Evolutionary conservation across 345 rosid genomes (phyloP).

Genomic region (Streptanthus diversifolius): DNA sequence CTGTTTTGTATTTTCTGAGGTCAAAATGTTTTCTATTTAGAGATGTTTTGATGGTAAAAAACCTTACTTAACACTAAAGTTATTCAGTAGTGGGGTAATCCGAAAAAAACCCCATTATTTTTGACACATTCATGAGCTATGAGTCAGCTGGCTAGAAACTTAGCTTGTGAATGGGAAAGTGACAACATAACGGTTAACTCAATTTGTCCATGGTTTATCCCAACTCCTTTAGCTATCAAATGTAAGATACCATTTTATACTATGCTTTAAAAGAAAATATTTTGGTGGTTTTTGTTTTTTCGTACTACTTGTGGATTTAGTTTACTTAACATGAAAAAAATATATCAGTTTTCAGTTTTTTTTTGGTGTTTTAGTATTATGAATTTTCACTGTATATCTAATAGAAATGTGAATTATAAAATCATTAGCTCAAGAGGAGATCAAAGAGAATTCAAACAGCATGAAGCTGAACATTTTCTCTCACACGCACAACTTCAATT

Average conservation of each 20-base stretch:
- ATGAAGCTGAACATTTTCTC: background rate
- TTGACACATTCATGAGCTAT: too few relatives aligned
- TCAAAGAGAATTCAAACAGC: background rate
- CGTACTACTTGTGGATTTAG: background rate
- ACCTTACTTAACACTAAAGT: too few relatives aligned
- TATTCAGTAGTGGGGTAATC: too few relatives aligned
- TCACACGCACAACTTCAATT: background rate
- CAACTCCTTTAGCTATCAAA: constrained; percentile 27
- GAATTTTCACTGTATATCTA: background rate
- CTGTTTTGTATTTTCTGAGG: too few relatives aligned
- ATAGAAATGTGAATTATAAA: background rate
- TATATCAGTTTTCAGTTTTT: background rate
- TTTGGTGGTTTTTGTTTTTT: background rate
- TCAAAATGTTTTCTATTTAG: too few relatives aligned
- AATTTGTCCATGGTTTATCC: background rate
- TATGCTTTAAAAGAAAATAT: background rate
- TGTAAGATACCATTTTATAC: background rate
- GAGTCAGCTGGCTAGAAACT: too few relatives aligned
- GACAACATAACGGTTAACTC: too few relatives aligned
- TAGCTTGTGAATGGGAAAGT: too few relatives aligned
- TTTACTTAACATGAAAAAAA: background rate
- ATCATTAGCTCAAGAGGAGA: background rate
- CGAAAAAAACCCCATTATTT: too few relatives aligned
- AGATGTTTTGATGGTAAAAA: too few relatives aligned
- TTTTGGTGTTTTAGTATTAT: background rate